Evolutionary conservation across 441 rosid genomes (phyloP).

Genomic region (Populus hybrid): DNA sequence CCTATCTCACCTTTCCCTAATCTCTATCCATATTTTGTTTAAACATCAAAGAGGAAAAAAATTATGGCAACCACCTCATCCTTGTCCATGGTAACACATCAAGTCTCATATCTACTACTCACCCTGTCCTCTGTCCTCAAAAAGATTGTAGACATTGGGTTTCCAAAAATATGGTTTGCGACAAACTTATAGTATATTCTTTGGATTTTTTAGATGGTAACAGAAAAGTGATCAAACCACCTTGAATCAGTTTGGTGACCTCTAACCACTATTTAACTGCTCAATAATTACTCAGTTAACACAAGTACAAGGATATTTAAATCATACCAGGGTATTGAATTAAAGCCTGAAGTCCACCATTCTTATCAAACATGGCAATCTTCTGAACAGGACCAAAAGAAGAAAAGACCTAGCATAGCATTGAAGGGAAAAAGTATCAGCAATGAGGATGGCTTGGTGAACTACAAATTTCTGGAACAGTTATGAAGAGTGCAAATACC

Average conservation of each 20-base stretch:
- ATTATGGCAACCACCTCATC: background rate
- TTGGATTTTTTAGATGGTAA: too few species aligned
- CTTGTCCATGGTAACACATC: background rate
- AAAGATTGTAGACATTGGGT: background rate
- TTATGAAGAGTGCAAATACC: constrained; percentile 41
- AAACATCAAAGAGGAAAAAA: background rate
- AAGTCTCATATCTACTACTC: too few species aligned
- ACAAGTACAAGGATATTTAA: background rate
- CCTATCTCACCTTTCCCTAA: background rate
- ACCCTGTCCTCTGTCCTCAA: too few species aligned
- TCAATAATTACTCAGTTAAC: background rate
- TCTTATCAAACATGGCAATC: constrained; percentile 99
- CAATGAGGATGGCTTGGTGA: background rate
- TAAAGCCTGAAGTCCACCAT: constrained; percentile 90
- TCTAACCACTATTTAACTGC: background rate
- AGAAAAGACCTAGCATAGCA: constrained; percentile 64
- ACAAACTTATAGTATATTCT: background rate
- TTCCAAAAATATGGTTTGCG: background rate
- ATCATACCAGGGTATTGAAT: constrained; percentile 85
- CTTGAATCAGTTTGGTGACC: background rate
- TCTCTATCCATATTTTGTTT: background rate
- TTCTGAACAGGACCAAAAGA: constrained; percentile 95
- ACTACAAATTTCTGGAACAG: background rate
- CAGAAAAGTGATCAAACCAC: background rate
- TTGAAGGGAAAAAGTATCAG: background rate